Percentiles rank a stretch among this genome's conserved stretches.
These are phyloP conservation scores for Phytophthora lateralis DNA, from an alignment of 352 stramenopile species.

Conservation along the genomic window DNA sequence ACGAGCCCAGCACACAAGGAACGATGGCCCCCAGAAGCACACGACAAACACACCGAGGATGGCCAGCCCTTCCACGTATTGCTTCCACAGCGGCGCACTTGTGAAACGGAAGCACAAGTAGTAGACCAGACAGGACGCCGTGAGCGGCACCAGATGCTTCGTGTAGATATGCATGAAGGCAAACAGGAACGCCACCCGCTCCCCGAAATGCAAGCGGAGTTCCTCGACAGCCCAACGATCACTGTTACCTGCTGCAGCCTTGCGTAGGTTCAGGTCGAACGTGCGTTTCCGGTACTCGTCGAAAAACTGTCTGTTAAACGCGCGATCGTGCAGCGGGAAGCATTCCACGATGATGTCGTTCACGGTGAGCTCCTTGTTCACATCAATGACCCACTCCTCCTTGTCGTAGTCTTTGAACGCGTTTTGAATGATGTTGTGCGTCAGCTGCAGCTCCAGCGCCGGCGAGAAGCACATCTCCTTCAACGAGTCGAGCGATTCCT, in stretches of 20 bases:
- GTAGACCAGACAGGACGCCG: conserved; percentile 64
- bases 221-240: conserved; percentile 89
- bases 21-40: conserved; percentile 84
- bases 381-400: conserved; percentile 86
- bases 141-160: conserved; percentile 83
- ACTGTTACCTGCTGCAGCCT: conserved; percentile 74
- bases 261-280: conserved; percentile 72
- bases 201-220: conserved; percentile 85
- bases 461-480: conserved; percentile 88
- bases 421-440: conserved; percentile 91
- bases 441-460: conserved; percentile 83
- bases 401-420: conserved; percentile 88
- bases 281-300: conserved; percentile 85
- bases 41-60: conserved; percentile 74
- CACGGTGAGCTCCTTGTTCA: conserved; percentile 84
- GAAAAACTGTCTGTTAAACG: conserved; percentile 90
- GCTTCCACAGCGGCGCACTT: conserved; percentile 53
- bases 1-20: conserved; percentile 85
- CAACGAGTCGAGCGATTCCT: conserved; percentile 80
- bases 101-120: conserved; percentile 81
- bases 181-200: conserved; percentile 90
- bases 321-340: conserved; percentile 84
- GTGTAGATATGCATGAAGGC: conserved; percentile 92
- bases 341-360: conserved; percentile 79
- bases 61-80: conserved; percentile 77